These are phyloP conservation scores for Camelina neglecta DNA, from an alignment of 345 rosid genomes.

Conservation along the genomic window DNA sequence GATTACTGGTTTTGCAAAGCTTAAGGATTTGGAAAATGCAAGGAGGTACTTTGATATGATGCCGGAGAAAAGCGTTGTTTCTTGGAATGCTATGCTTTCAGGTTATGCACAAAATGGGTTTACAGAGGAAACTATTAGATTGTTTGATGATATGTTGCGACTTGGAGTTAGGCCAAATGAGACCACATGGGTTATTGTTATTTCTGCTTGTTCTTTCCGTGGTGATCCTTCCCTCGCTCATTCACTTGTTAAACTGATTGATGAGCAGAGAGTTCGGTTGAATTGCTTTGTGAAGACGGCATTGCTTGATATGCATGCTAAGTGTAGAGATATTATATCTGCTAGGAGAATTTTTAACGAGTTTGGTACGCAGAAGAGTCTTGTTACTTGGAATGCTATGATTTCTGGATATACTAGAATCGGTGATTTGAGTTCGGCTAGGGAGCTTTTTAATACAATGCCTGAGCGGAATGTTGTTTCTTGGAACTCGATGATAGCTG, in stretches of 20 bases:
- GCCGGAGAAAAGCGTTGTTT: constrained; percentile 50
- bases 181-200: constrained; percentile 56
- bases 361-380: constrained; percentile 43
- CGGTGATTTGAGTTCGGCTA: constrained; percentile 47
- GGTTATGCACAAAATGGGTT: constrained; percentile 58
- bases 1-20: constrained; percentile 51
- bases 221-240: constrained; percentile 53
- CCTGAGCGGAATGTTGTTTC: constrained; percentile 51
- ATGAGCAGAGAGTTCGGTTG: constrained; percentile 23
- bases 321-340: constrained; percentile 47
- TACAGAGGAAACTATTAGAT: constrained; percentile 47
- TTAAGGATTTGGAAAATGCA: constrained; percentile 47
- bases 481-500: constrained; percentile 62
- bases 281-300: constrained; percentile 56
- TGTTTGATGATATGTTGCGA: constrained; percentile 54
- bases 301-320: constrained; percentile 56
- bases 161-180: constrained; percentile 52
- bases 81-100: constrained; percentile 67
- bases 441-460: constrained; percentile 55
- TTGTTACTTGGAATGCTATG: constrained; percentile 58
- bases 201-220: constrained; percentile 51
- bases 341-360: constrained; percentile 52
- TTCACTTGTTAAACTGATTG: constrained; percentile 42
- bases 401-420: constrained; percentile 46
- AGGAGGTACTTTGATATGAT: constrained; percentile 56